These are phyloP conservation scores for Pelargonium hybrid DNA, from an alignment of 441 rosid genomes.

Conservation along the genomic window DNA sequence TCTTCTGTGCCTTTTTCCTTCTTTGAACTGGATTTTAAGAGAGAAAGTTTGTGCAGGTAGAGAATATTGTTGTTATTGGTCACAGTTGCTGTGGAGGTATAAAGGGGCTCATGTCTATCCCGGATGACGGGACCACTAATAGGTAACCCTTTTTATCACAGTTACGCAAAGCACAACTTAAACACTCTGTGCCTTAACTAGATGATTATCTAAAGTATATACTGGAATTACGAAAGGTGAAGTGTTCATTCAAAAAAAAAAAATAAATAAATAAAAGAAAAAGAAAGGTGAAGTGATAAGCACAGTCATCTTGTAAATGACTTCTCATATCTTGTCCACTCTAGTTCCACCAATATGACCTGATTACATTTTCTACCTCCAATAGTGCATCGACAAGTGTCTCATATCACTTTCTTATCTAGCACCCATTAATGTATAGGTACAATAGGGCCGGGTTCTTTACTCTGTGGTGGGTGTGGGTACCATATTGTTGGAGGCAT, in stretches of 20 bases:
- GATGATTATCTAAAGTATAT: neutral
- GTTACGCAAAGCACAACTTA: neutral
- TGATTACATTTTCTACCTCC: neutral
- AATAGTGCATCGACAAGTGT: neutral
- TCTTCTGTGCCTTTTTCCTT: too few relatives aligned
- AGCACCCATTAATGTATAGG: too few relatives aligned
- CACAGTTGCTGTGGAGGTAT: slow-evolving; percentile 96
- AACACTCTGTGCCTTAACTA: neutral
- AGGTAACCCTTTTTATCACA: slow-evolving; percentile 36
- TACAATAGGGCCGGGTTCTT: neutral
- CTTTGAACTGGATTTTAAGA: neutral
- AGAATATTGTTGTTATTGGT: slow-evolving; percentile 79
- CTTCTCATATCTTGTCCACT: neutral
- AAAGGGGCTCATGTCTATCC: slow-evolving; percentile 92
- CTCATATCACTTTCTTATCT: neutral
- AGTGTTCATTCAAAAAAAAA: too few relatives aligned
- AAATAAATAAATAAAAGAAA: too few relatives aligned
- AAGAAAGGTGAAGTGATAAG: neutral
- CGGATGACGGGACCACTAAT: slow-evolving; percentile 53
- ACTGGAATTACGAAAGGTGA: neutral
- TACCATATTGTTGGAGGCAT: neutral
- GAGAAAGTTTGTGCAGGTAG: slow-evolving; percentile 39
- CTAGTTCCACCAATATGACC: neutral
- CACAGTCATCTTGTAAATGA: neutral
- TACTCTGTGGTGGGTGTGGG: neutral